Base-by-base conservation (phyloP, 2,329 filamentous ascomycete species). In the Thermoascus crustaceus region DNA sequence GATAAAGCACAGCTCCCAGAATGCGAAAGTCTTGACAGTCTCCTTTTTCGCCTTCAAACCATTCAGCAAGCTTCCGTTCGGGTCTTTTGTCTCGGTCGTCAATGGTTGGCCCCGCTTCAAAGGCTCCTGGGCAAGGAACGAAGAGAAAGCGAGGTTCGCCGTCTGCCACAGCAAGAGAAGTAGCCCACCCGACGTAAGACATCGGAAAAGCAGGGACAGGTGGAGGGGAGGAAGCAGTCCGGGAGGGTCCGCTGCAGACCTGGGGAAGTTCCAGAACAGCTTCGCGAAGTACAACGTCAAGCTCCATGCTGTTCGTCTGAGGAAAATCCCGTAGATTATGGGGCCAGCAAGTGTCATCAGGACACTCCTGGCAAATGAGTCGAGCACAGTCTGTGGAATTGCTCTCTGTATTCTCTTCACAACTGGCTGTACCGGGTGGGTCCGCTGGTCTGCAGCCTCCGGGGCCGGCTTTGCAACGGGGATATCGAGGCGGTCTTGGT, bases 1-100 rank as follows among this genome's bases (percentile, higher is more conserved):
- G 47, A 95, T 94, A 37, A 85, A 72, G 19, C 78, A 77, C 18
- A 95, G 68, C 54, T 96, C 89, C 88, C 88, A 94, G 60, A 94
- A 82, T 10, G 89, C 88, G 57, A 93, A 94, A 1, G 78, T 74
- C 73, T 76, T 80, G 41, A 85, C 78, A 7, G 84, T 70, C 6
- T 85, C 71, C 58, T 89, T 91, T 63, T 87, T 91, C 45, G 81
- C 81, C 55, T 80, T 88, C 30, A 96, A 60, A 0, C 89, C 89
- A 38, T 80, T 86, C 32, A 96, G 59, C 18, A 96, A 69, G 54
- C 85, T 94, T 22, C 86, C 87, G 52, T 94, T 96, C 1, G 89
- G 85, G 58, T 95, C 88, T 53, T 85, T 91, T 10, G 86, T 85
- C 46, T 89, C 84, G 11, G 75, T 74, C 0, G 86, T 94, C 37